Base-by-base conservation (phyloP, 768 basidiomycete genomes). In the Suillus paluster region DNA sequence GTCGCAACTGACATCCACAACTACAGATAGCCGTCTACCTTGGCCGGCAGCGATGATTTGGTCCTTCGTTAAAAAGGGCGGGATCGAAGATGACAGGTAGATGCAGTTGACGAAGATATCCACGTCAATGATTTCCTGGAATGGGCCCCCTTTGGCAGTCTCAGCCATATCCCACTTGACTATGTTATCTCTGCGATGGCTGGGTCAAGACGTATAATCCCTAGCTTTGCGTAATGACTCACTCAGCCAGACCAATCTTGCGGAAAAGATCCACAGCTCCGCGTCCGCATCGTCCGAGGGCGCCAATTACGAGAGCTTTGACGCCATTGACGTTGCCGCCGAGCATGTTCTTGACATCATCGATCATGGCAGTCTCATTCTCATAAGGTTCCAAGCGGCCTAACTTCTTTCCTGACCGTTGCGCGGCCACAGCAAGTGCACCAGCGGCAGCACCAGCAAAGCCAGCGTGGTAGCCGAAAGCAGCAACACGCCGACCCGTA, bases 31-130 rank as follows among this genome's bases (percentile, higher is more conserved):
- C 60, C 83, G 81, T 63, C 97, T 83, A 19, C 77, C 68, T 59
- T 79, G 76, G 27, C 95, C 94, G 14, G 91, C 92, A 23, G 82
- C 81, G n/a, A 76, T 76, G 65, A 97, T 90, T 62, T 86, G 85
- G 46, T 91, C 86, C 30, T 78, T 73, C 5, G 88, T 88, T 53
- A 97, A 63, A 75, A 98, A 99, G n/a, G 88, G 79, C 0, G 94
- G 94, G 59, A 97, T 95, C 63, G 81, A 74, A 19, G 88, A 86
- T n/a, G 87, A 88, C 56, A 99, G 89, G 77, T 99, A 99, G 75
- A 99, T 99, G 84, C 97, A 99, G 81, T 99, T 99, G 83, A 99
- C 87, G 71, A 99, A 98, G 69, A 99, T 88, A 78, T 99, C 97
- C 65, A 95, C 97, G 65, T 94, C 94, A 33, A 99, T 84, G 63